Evolutionary conservation across 192 early-diverging fungal species (phyloP).

Genomic region (Podila minutissima): DNA sequence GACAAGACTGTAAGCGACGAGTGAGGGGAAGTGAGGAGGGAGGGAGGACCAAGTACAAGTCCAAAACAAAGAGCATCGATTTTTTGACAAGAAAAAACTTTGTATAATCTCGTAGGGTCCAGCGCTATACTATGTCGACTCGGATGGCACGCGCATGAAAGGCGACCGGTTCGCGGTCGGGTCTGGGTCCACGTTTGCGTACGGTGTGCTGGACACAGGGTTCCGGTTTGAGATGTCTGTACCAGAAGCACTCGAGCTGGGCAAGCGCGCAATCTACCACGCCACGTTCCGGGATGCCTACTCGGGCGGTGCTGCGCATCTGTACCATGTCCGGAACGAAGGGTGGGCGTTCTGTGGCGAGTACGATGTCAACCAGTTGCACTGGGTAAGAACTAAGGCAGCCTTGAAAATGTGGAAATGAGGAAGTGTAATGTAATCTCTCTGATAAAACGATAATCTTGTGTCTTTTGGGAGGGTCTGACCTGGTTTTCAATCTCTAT

Average conservation of each 20-base stretch:
- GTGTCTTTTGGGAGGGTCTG: too few species aligned
- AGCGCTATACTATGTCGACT: constrained; percentile 96
- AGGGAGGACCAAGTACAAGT: too few species aligned
- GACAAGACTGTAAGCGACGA: constrained; percentile 78
- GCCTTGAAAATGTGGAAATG: neutral
- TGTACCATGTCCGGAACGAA: constrained; percentile 90
- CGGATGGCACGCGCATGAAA: constrained; percentile 89
- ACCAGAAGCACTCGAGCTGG: constrained; percentile 91
- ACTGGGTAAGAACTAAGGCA: constrained; percentile 61
- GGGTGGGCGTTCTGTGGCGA: constrained; percentile 91
- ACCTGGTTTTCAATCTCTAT: neutral
- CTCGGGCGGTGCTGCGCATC: constrained; percentile 85
- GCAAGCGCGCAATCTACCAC: constrained; percentile 92
- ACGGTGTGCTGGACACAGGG: constrained; percentile 94
- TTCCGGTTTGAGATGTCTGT: constrained; percentile 84
- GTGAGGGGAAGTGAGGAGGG: neutral
- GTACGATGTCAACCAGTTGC: constrained; percentile 85
- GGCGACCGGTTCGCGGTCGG: constrained; percentile 96
- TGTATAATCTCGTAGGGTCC: constrained; percentile 73
- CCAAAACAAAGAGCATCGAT: too few species aligned
- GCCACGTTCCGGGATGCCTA: constrained; percentile 94
- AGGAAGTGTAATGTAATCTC: neutral
- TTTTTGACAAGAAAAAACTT: too few species aligned
- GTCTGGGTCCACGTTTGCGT: constrained; percentile 97
- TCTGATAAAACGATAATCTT: neutral